phyloP scores from a whole-genome alignment of 768 basidiomycete genomes.

The Fistulinella prunicolor region DNA sequence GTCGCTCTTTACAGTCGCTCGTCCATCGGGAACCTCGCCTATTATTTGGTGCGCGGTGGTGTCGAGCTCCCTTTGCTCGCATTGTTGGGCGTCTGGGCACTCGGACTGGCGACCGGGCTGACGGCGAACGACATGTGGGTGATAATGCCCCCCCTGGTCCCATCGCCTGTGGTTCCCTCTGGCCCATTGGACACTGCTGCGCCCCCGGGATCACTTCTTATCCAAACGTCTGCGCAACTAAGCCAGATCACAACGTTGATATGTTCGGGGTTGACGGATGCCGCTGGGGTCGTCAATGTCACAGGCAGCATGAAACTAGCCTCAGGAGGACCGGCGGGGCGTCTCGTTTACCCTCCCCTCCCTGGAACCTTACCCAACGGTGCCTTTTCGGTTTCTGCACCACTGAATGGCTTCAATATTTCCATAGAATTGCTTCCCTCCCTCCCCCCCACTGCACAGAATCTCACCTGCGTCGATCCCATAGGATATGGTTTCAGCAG shows the following conservation, averaged over 20 bases:
- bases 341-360: constrained; percentile 15
- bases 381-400: neutral
- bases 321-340: neutral
- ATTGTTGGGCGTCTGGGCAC: constrained; percentile 8
- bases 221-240: constrained; percentile 1
- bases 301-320: neutral
- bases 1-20: constrained; percentile 12
- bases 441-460: neutral
- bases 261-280: neutral
- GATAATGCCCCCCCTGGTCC: neutral
- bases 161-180: neutral
- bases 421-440: neutral
- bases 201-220: neutral
- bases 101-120: constrained; percentile 13
- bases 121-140: constrained; percentile 10
- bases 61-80: constrained; percentile 10
- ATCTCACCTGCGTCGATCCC: neutral
- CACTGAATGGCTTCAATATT: neutral
- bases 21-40: constrained; percentile 11
- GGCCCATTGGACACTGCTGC: constrained; percentile 3
- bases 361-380: neutral
- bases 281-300: constrained; percentile 12
- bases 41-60: constrained; percentile 2
- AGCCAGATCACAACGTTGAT: constrained; percentile 1
- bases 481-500: neutral